Conservation (phyloP, 148 eudicot species). For the Fagopyrum tataricum region DNA sequence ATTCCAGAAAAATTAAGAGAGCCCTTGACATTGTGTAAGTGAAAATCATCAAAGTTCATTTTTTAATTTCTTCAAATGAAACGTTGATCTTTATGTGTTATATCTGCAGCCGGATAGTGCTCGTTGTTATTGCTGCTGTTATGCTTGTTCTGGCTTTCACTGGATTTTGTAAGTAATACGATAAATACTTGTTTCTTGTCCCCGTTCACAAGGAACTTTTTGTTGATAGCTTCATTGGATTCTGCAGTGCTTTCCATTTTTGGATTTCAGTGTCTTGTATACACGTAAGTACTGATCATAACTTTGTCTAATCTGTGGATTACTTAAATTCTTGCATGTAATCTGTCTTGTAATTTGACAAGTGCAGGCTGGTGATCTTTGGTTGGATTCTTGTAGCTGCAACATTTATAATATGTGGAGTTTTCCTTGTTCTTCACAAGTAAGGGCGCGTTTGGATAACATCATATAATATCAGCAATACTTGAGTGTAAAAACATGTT, state of each 20-base stretch:
- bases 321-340: background rate
- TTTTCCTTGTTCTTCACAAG: conserved; percentile 85
- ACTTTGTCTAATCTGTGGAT: conserved; percentile 2
- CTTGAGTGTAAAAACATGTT: too few relatives aligned
- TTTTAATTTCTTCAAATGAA: background rate
- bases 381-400: conserved; percentile 78
- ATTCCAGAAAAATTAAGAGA: conserved; percentile 33
- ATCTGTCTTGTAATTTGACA: background rate
- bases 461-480: background rate
- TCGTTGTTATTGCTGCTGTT: conserved; percentile 64
- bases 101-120: conserved; percentile 45
- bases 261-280: conserved; percentile 70
- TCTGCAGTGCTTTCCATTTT: conserved; percentile 72
- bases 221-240: background rate
- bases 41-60: background rate
- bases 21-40: conserved; percentile 64
- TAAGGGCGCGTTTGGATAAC: conserved; percentile 28
- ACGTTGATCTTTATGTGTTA: background rate
- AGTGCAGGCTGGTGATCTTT: conserved; percentile 59
- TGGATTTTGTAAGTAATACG: conserved; percentile 65
- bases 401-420: conserved; percentile 70
- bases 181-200: background rate
- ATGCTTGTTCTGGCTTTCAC: conserved; percentile 66
- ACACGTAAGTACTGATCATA: conserved; percentile 60
- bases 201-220: background rate